Evolutionary conservation across 176 grass and related monocot species (phyloP).

Genomic region (Pontederia crassipes): DNA sequence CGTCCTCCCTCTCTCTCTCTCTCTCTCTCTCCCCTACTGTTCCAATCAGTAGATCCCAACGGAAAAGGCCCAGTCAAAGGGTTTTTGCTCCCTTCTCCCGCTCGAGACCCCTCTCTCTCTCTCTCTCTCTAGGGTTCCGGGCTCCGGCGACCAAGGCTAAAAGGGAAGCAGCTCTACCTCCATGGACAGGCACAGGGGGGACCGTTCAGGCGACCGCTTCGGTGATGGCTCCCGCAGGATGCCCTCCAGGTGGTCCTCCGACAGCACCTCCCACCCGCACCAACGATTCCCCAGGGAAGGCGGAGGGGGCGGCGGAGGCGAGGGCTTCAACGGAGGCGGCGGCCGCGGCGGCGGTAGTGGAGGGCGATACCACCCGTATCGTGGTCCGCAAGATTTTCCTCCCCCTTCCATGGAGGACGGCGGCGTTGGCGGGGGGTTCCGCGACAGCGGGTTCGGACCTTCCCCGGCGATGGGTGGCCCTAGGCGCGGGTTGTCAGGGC

Average conservation of each 20-base stretch:
- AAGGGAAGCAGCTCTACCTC: too few species aligned
- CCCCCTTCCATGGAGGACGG: conserved; percentile 22
- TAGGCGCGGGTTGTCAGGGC: conserved; percentile 15
- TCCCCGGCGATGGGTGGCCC: neutral
- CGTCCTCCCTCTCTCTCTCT: too few species aligned
- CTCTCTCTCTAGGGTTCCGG: too few species aligned
- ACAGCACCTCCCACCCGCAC: conserved; percentile 8
- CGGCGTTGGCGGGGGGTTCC: conserved; percentile 21
- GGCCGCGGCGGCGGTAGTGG: conserved; percentile 23
- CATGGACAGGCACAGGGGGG: conserved; percentile 11
- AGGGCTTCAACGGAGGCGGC: conserved; percentile 6
- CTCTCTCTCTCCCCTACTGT: too few species aligned
- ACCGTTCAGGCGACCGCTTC: conserved; percentile 43
- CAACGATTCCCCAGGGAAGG: neutral
- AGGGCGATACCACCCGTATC: conserved; percentile 59
- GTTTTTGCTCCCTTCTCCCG: too few species aligned
- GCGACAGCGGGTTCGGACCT: conserved; percentile 23
- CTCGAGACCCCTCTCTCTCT: too few species aligned
- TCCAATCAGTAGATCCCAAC: too few species aligned
- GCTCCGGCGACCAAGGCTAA: too few species aligned
- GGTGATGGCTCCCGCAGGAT: conserved; percentile 15
- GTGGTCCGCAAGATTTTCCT: conserved; percentile 18
- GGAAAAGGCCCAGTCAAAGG: too few species aligned
- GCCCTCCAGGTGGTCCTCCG: conserved; percentile 14
- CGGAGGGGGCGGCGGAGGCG: neutral